Percentiles rank a stretch among this genome's conserved stretches.
These are phyloP conservation scores for Termitomyces sp. DNA, from an alignment of 768 basidiomycete species.

Conservation along the genomic window DNA sequence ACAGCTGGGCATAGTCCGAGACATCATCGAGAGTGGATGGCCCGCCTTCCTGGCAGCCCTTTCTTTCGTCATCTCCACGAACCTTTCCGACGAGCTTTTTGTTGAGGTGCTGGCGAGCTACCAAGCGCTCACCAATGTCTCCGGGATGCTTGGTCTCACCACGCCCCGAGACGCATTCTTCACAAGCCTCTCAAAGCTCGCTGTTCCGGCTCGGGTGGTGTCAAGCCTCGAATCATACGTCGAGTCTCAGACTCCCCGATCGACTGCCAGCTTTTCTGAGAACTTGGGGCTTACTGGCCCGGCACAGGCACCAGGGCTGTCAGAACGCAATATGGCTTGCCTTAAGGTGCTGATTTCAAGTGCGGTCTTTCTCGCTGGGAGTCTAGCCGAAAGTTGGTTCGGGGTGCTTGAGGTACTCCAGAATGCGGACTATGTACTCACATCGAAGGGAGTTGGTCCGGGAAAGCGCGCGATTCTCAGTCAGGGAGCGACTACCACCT, in stretches of 20 bases:
- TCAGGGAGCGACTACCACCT: conserved; percentile 25
- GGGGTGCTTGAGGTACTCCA: conserved; percentile 86
- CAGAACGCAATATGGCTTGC: conserved; percentile 88
- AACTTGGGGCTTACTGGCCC: conserved; percentile 59
- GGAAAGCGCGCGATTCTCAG: conserved; percentile 28
- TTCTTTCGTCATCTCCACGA: conserved; percentile 86
- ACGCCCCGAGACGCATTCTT: conserved; percentile 95
- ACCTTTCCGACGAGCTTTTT: conserved; percentile 90
- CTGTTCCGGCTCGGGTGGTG: conserved; percentile 88
- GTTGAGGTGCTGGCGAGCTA: conserved; percentile 80
- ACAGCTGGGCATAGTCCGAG: conserved; percentile 61
- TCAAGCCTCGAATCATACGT: conserved; percentile 66
- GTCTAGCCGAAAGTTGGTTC: conserved; percentile 91
- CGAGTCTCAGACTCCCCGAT: conserved; percentile 55
- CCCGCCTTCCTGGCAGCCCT: conserved; percentile 88
- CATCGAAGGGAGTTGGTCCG: conserved; percentile 46
- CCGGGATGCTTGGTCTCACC: conserved; percentile 80
- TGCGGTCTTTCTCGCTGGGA: conserved; percentile 78
- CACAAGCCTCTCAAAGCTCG: conserved; percentile 83
- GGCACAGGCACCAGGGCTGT: conserved; percentile 66
- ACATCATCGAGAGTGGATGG: conserved; percentile 88
- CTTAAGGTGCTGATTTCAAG: conserved; percentile 77
- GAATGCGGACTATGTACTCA: conserved; percentile 91
- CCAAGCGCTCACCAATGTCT: conserved; percentile 82
- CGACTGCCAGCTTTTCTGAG: conserved; percentile 58